Base-by-base conservation (phyloP, 2,329 filamentous ascomycete genomes). In the Trichoderma gracile region DNA sequence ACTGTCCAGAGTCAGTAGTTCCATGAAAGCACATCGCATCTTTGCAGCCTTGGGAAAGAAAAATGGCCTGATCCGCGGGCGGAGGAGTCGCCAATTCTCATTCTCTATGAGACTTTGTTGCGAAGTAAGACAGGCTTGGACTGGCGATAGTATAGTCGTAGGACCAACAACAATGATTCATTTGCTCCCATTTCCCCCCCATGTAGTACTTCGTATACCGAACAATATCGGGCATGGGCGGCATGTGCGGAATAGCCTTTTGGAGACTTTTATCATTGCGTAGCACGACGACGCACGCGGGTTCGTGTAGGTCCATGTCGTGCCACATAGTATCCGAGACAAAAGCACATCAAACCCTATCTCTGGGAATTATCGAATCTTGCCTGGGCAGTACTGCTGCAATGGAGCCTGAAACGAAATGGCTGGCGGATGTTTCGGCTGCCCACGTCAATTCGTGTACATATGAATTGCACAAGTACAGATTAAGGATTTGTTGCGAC, bases 271-370 rank as follows among this genome's bases (percentile, higher is more conserved):
- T 53, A 42, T 61, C 49, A 53, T 19, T 25, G 47, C 21, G 63
- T 60, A 33, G 33, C 63, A 60, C 50, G 17, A 50, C 42, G 64
- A 65, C 43, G 64, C 64, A 65, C 64, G 50, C 52, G 52, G 63
- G 64, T 50, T 65, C 64, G 64, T 65, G 64, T 65, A 62, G 46
- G 64, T 46, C 60, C 17, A 53, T 57, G 64, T 19, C 27, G 64
- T 65, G 43, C 23, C 40, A 65, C 59, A n/a, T n/a, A 30, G 9
- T 54, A 65, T 57, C 64, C 64, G 64, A 65, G 64, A 65, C 64
- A 65, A 49, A 50, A 53, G 52, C 56, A 63, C 49, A 62, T 56
- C 64, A 60, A 65, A 65, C 64, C 64, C 60, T 52, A 65, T 63
- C 64, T 56, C 43, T 62, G 50, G 57, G 43, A 56, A 60, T 30